These are phyloP conservation scores for Peronospora destructor DNA, from an alignment of 352 stramenopile species.

Conservation along the genomic window DNA sequence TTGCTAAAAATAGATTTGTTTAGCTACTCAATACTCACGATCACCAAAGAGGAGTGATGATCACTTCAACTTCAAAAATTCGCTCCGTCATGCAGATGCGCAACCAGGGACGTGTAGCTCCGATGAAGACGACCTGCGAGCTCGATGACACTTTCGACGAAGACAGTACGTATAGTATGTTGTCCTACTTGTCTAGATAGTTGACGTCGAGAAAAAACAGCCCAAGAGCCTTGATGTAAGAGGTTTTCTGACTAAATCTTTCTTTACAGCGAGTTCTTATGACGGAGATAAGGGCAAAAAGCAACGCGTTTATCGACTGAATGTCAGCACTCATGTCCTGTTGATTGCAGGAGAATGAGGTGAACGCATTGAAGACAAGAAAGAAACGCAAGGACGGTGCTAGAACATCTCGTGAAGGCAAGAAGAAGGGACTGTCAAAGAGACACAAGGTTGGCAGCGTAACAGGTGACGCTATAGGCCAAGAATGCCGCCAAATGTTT, in stretches of 20 bases:
- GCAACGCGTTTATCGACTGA: background rate
- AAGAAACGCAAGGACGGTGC: constrained; percentile 9
- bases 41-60: constrained; percentile 22
- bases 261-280: constrained; percentile 16
- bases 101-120: constrained; percentile 3
- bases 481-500: constrained; percentile 47
- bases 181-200: too few relatives aligned
- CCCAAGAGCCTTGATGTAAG: too few relatives aligned
- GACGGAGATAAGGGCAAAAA: constrained; percentile 20
- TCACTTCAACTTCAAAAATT: constrained; percentile 48
- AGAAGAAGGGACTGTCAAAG: constrained; percentile 11
- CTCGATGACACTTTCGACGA: constrained; percentile 28
- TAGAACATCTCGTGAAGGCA: constrained; percentile 3
- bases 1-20: constrained; percentile 32
- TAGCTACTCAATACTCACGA: too few relatives aligned
- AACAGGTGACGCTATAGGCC: constrained; percentile 10
- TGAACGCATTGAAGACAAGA: constrained; percentile 13
- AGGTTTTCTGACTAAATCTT: background rate
- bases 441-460: constrained; percentile 12
- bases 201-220: too few relatives aligned
- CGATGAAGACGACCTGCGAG: constrained; percentile 26
- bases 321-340: background rate
- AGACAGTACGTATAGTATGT: constrained; percentile 10
- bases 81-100: constrained; percentile 21
- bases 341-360: constrained; percentile 27